Evolutionary conservation across 805 yeast species (phyloP).

Genomic region (Zygosaccharomyces gambellarensis): DNA sequence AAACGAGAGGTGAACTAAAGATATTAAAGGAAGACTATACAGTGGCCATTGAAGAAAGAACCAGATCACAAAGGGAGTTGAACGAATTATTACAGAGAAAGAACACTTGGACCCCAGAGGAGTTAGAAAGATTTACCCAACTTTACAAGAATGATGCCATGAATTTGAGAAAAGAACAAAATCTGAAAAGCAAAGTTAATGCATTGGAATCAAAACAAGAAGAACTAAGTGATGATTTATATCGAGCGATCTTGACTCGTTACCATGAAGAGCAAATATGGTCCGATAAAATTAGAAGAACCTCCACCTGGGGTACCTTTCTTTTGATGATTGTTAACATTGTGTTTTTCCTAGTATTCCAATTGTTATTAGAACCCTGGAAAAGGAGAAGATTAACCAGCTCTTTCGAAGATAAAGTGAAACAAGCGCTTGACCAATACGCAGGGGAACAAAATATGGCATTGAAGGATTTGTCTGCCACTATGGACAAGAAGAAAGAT

Average conservation of each 20-base stretch:
- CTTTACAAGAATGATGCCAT: constrained; percentile 77
- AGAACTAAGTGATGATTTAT: constrained; percentile 59
- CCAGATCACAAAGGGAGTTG: constrained; percentile 73
- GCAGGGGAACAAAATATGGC: constrained; percentile 28
- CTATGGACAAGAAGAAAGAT: constrained; percentile 10
- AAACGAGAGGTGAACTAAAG: constrained; percentile 46
- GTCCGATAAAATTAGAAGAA: constrained; percentile 92
- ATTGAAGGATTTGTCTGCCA: constrained; percentile 21
- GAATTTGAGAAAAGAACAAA: constrained; percentile 56
- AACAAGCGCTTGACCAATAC: constrained; percentile 43
- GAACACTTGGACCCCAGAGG: constrained; percentile 71
- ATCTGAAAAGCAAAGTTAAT: constrained; percentile 45
- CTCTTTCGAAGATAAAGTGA: constrained; percentile 78
- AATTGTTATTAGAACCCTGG: constrained; percentile 91
- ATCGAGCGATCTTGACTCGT: constrained; percentile 74
- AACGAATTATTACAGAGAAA: constrained; percentile 85
- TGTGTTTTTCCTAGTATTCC: constrained; percentile 70
- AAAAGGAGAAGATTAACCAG: constrained; percentile 75
- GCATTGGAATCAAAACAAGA: constrained; percentile 61
- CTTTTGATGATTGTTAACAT: constrained; percentile 83
- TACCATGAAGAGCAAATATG: constrained; percentile 97
- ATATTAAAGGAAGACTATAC: constrained; percentile 48
- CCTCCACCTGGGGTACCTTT: constrained; percentile 97
- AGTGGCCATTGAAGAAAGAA: constrained; percentile 57
- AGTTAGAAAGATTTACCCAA: constrained; percentile 78